Evolutionary conservation across 306 rosid species (phyloP).

Genomic region (Glycine soja): DNA sequence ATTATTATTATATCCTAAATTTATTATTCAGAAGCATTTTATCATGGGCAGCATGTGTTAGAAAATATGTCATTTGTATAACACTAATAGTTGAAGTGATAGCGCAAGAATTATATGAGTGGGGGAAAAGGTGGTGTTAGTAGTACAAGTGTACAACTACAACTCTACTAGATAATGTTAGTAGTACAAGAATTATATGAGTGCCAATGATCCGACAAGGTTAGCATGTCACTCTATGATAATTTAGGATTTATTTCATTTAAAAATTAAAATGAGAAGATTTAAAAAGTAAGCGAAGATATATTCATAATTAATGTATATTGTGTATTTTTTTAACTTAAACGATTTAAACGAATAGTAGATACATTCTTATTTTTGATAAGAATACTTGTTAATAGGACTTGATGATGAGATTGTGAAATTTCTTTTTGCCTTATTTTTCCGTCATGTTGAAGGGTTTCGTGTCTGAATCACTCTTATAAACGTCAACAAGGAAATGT

Average conservation of each 20-base stretch:
- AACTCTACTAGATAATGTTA: constrained; percentile 44
- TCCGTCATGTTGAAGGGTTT: neutral
- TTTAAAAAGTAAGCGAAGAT: too few species aligned
- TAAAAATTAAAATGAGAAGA: too few species aligned
- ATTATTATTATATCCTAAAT: neutral
- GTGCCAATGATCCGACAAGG: too few species aligned
- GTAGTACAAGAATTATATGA: too few species aligned
- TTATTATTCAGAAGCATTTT: neutral
- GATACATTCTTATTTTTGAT: too few species aligned
- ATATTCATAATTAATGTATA: too few species aligned
- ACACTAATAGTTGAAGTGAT: neutral
- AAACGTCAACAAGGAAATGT: neutral
- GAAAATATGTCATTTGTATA: neutral
- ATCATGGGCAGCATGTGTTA: constrained; percentile 5
- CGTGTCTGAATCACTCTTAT: neutral
- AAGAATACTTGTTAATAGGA: neutral
- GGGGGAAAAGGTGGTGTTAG: constrained; percentile 11
- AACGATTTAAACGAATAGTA: too few species aligned
- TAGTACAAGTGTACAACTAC: neutral
- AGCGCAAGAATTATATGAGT: neutral
- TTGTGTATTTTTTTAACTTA: too few species aligned
- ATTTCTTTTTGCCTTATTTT: constrained; percentile 15
- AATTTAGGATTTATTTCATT: too few species aligned
- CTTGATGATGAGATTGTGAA: neutral
- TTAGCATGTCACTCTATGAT: too few species aligned